Evolutionary conservation across 768 basidiomycete genomes (phyloP), one percentile per base, ranked within the genome.

Genomic region (Kwoniella newhampshirensis): DNA sequence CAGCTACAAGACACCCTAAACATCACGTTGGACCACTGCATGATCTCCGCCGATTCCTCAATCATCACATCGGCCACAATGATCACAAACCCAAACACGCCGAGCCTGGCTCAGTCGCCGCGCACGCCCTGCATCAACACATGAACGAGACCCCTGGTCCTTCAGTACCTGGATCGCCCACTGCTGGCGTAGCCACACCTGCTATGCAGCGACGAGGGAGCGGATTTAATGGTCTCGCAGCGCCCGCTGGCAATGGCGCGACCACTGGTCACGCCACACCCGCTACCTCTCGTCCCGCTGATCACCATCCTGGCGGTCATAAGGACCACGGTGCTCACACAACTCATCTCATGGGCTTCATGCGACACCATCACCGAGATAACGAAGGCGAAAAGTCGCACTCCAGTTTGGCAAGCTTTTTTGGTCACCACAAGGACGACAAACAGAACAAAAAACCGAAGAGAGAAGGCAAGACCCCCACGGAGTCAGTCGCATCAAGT

Each of bases 21-120:
- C 69, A 76, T 36, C 76, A 79, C 62, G 80, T 81, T 55, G 87
- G 90, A 0, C 87, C 91, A 2, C 82, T 98, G 48, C 85, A 88
- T 78, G 93, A 97, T 77, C 85, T 97, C 70, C 91, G 91, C 74
- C 88, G 92, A 26, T 96, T 98, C 80, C 83, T 99, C 62, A 89
- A 94, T 78, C 84, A 89, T 78, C 91, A 94, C 78, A 85, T 94
- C 46, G 85, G 85, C 57, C 85, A 87, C 67, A 79, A 79, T 43
- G 71, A 77, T 20, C 52, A 67, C 30, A 54, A 71, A 42, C 60
- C 66, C 42, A 57, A 63, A 41, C 60, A 66, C 40, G 37, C 37
- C 13, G 47, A 44, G 43, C 51, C 58, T 48, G 61, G 51, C 20
- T 63, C 63, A 9, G 60, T 63, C 23, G 66, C 64, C 15, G 42